Evolutionary conservation across 768 basidiomycete genomes (phyloP), one percentile per base, ranked within the genome.

Genomic region (Tylopilus subfusipes): DNA sequence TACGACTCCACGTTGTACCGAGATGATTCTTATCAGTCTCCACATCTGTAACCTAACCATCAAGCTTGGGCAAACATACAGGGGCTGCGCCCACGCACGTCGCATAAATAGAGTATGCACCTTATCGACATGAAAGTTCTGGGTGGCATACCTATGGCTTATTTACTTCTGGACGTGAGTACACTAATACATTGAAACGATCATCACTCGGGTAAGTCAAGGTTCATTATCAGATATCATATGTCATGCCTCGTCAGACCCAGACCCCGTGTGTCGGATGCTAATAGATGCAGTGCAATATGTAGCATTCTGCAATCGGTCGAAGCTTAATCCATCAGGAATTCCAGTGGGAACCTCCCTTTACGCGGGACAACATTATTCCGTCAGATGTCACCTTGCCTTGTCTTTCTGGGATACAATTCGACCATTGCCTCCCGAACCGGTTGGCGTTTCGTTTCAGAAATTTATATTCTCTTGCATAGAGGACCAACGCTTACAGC

Each of bases 111-210:
- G 16, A 36, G 18, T 4, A 18, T 18, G 30, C 10, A 11, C 30
- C 30, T 12, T 10, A 9, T 30, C 30, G 10, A 30, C 30, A 30
- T 30, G 9, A 36, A 36, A 36, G 18, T 18, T 36, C 18, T 36
- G 34, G 14, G 14, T 16, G 34, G 34, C 18, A 18, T 5, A 2
- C 31, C 7, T 10, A 5, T 16, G 34, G 34, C 3, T 36, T 18
- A 16, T 27, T 4, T 27, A n/a, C n/a, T n/a, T n/a, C n/a, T n/a
- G n/a, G 34, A 48, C 34, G 53, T 56, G 54, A 54, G 60, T 52
- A 25, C 18, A 5, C 21, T 25, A 19, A 51, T n/a, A 34, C 19
- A n/a, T 30, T 58, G 44, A 50, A 47, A 36, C 21, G 5, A 40
- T 33, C 34, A 25, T 42, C 22, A 14, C 14, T 39, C 25, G 3